Percentiles rank a stretch among this genome's conserved stretches.
Conservation (phyloP, 257 asterid genomes). For the Thymus mandschuricus region DNA sequence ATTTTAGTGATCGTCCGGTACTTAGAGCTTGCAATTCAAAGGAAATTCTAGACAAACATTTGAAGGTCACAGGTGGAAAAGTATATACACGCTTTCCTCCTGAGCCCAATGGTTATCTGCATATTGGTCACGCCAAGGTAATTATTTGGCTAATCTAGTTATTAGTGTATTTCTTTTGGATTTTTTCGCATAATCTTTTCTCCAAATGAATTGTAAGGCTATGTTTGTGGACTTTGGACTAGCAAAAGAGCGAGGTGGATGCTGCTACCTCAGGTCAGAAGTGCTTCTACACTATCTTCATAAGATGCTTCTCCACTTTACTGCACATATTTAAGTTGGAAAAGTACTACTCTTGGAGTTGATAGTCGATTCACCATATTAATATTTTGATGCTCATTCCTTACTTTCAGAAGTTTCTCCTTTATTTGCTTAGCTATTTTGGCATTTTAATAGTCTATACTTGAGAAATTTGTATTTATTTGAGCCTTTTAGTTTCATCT, state of each 20-base stretch:
- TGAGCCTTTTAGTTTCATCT: not conserved
- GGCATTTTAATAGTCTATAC: not conserved
- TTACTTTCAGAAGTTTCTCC: not conserved
- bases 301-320: not conserved
- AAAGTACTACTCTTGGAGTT: constrained; percentile 4
- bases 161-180: constrained; percentile 17
- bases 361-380: not conserved
- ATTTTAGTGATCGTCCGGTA: constrained; percentile 84
- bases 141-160: constrained; percentile 24
- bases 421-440: constrained; percentile 2
- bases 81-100: constrained; percentile 95
- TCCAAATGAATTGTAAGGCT: constrained; percentile 56
- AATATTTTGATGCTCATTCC: constrained; percentile 9
- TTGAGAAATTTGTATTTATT: not conserved
- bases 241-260: constrained; percentile 93
- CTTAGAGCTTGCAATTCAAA: constrained; percentile 86
- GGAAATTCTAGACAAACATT: constrained; percentile 78
- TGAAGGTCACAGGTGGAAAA: constrained; percentile 76
- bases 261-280: constrained; percentile 85
- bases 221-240: constrained; percentile 98
- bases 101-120: constrained; percentile 96
- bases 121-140: constrained; percentile 99
- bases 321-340: not conserved
- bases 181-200: constrained; percentile 13
- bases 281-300: constrained; percentile 22